These are phyloP conservation scores for Cladobotryum protrusum DNA, from an alignment of 2,329 filamentous ascomycete genomes.

Conservation along the genomic window DNA sequence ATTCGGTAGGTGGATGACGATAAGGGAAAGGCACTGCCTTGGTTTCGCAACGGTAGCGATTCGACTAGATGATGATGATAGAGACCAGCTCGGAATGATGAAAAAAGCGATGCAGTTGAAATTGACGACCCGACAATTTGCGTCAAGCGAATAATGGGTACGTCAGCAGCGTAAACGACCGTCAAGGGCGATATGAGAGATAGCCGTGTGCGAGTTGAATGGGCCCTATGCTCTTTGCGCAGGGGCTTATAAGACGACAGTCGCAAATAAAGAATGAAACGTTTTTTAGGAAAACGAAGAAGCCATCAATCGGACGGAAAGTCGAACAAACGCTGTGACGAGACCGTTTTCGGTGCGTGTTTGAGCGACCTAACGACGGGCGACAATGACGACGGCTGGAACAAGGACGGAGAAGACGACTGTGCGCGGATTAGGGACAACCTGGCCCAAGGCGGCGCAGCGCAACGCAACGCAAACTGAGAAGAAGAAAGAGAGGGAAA, in stretches of 20 bases:
- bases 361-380: neutral
- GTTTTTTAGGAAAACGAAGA: slow-evolving; percentile 33
- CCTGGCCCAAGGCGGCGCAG: slow-evolving; percentile 9
- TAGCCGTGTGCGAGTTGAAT: neutral
- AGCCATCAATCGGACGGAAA: slow-evolving; percentile 19
- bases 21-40: slow-evolving; percentile 28
- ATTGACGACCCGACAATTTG: slow-evolving; percentile 32
- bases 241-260: neutral
- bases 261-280: slow-evolving; percentile 15
- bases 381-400: neutral
- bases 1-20: neutral
- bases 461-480: neutral
- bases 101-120: slow-evolving; percentile 22
- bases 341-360: neutral
- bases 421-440: slow-evolving; percentile 12
- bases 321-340: slow-evolving; percentile 21
- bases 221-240: neutral
- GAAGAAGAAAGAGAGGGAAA: neutral
- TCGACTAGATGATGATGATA: slow-evolving; percentile 18
- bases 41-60: slow-evolving; percentile 17
- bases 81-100: slow-evolving; percentile 42
- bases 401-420: slow-evolving; percentile 2
- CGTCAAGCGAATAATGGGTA: slow-evolving; percentile 38
- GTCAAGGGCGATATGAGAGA: slow-evolving; percentile 31
- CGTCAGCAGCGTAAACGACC: slow-evolving; percentile 29